Conservation (phyloP, 345 rosid genomes). For the Turritis glabra region DNA sequence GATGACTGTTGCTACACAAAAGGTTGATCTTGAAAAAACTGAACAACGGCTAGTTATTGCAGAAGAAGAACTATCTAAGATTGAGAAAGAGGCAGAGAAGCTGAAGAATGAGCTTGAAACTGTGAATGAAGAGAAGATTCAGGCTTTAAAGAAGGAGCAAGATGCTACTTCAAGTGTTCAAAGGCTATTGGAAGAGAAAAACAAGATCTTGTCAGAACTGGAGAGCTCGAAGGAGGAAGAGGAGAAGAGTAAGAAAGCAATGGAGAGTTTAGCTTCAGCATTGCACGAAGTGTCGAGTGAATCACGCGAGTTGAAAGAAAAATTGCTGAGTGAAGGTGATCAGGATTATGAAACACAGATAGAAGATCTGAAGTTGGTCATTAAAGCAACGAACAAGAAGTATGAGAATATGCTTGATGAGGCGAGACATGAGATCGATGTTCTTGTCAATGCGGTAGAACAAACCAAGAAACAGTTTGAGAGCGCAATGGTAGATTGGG, state of each 20-base stretch:
- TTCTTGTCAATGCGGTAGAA: constrained; percentile 47
- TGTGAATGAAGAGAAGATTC: constrained; percentile 65
- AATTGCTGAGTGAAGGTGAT: constrained; percentile 52
- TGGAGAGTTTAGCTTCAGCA: constrained; percentile 93
- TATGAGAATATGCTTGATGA: constrained; percentile 72
- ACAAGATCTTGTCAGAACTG: constrained; percentile 62
- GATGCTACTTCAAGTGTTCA: constrained; percentile 73
- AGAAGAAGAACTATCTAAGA: constrained; percentile 53
- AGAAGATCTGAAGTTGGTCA: constrained; percentile 64
- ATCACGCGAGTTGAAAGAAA: constrained; percentile 84
- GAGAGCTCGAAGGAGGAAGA: constrained; percentile 75
- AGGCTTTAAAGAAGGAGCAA: constrained; percentile 67
- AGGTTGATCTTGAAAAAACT: constrained; percentile 60
- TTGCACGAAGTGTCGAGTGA: constrained; percentile 87
- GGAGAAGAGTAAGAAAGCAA: constrained; percentile 91
- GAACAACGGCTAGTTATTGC: constrained; percentile 43
- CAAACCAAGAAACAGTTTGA: constrained; percentile 57
- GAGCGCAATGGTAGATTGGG: constrained; percentile 73
- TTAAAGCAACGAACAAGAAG: constrained; percentile 68
- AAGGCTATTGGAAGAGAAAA: constrained; percentile 71
- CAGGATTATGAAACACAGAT: constrained; percentile 66
- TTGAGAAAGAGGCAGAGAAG: constrained; percentile 45
- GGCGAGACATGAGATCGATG: constrained; percentile 67
- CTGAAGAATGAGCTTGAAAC: constrained; percentile 64
- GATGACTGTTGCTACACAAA: constrained; percentile 56